Base-by-base conservation (phyloP, 1,284 basidiomycete species). In the Boletus nobilissimus region DNA sequence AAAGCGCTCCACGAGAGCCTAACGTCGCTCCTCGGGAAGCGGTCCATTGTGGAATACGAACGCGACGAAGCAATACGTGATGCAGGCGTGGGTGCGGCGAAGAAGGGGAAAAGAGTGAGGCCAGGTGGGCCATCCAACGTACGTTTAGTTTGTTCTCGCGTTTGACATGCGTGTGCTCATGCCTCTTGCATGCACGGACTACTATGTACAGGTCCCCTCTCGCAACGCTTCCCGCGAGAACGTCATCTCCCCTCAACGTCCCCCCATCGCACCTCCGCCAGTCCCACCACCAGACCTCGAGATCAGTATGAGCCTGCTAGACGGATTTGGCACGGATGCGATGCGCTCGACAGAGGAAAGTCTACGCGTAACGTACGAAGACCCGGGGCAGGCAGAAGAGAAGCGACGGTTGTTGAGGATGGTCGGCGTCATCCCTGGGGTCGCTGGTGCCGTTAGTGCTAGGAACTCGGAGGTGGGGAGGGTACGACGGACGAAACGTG, bases 1-100 rank as follows among this genome's bases (percentile, higher is more conserved):
- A 84, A 85, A 62, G 91, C 89, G 32, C 85, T 95, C 36, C 90
- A 93, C 77, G 92, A 93, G 76, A 93, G 90, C 77, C 90, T 95
- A 65, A 90, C 90, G 8, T 89, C 90, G n/a, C 83, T 94, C 73
- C 86, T 94, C 18, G 94, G 94, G 13, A 95, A 95, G 83, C 87
- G 93, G 26, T 87, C 88, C 39, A 86, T 88, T 46, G 85, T 86
- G 3, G 90, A 90, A 22, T 89, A 88, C 22, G 87, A 87, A 18
- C n/a, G 64, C 13, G 57, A 67, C 39, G 76, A 73, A 40, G 73
- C 74, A 29, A 79, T 65, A 57, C 80, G 63, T n/a, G 72, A 74
- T 14, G 63, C 54, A 11, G 29, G 57, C 57, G 57, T 32, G 34
- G 40, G 39, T 38, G 74, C 22, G 6, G 19, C 77, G 76, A 84